These are phyloP conservation scores for Aspergillus japonicus DNA, from an alignment of 2,329 filamentous ascomycete species.

Conservation along the genomic window DNA sequence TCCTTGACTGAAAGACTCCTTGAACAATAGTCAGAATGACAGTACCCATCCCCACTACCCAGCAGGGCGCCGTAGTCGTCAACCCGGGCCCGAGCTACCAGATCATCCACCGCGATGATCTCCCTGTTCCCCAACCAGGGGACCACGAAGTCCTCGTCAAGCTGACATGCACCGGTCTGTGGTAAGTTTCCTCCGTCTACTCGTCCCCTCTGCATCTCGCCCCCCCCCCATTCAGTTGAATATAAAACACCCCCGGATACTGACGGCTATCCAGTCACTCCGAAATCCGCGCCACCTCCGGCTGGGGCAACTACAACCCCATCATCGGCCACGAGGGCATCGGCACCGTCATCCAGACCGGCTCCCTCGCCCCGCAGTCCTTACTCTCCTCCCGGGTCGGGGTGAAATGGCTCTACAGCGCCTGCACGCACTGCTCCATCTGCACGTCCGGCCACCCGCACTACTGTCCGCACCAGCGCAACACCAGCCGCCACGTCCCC, in stretches of 20 bases:
- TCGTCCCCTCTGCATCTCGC: too few relatives aligned
- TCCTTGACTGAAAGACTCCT: too few relatives aligned
- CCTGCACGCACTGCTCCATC: conserved; percentile 23
- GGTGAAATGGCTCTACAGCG: conserved; percentile 28
- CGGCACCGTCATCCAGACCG: conserved; percentile 19
- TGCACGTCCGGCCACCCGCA: conserved; percentile 21
- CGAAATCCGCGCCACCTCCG: conserved; percentile 24
- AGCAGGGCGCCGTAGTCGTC: too few relatives aligned
- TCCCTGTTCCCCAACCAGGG: conserved; percentile 18
- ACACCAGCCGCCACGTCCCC: conserved; percentile 51
- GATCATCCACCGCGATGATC: conserved; percentile 13
- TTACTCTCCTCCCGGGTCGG: conserved; percentile 21
- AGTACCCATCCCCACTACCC: too few relatives aligned
- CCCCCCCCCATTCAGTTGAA: too few relatives aligned
- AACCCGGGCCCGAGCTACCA: not conserved
- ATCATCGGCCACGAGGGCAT: conserved; percentile 31
- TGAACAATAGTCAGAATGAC: too few relatives aligned
- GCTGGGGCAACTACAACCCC: conserved; percentile 24
- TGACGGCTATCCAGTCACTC: conserved; percentile 17
- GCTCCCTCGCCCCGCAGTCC: not conserved
- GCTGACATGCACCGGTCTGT: conserved; percentile 24
- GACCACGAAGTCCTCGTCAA: conserved; percentile 24
- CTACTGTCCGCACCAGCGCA: conserved; percentile 20
- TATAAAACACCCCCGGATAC: too few relatives aligned
- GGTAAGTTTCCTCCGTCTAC: conserved; percentile 7